Conservation (phyloP, 169 alveolate genomes). For the Plasmodium sp. region DNA sequence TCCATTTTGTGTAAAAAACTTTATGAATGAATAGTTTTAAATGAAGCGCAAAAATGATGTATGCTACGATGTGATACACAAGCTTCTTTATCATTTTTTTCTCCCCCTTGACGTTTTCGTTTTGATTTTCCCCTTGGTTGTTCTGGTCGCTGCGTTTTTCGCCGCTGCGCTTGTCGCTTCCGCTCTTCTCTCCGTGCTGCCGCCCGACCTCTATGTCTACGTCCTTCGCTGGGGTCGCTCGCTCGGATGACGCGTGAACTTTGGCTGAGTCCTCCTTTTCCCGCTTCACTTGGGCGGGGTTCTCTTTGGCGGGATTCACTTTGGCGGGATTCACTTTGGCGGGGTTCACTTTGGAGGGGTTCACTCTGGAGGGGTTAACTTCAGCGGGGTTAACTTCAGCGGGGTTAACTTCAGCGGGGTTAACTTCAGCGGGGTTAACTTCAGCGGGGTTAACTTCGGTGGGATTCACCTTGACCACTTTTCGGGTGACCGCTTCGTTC, state of each 20-base stretch:
- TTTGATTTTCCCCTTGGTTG: not conserved
- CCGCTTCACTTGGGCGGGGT: not conserved
- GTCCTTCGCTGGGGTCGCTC: not conserved
- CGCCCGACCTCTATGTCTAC: not conserved
- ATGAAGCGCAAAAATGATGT: conserved; percentile 39
- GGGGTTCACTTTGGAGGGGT: not conserved
- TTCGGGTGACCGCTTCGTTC: not conserved
- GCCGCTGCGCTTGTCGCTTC: not conserved
- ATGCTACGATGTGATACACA: conserved; percentile 49
- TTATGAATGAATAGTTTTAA: conserved; percentile 21
- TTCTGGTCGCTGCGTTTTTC: not conserved
- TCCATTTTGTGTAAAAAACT: conserved; percentile 8
- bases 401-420: not conserved
- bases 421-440: not conserved
- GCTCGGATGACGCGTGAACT: not conserved
- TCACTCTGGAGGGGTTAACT: not conserved
- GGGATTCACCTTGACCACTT: not conserved
- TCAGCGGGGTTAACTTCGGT: not conserved
- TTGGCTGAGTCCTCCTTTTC: not conserved
- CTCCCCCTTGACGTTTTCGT: not conserved
- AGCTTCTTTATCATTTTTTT: conserved; percentile 43
- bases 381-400: not conserved
- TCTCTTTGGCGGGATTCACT: not conserved
- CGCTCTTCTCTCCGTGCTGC: not conserved
- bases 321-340: not conserved